phyloP scores from a whole-genome alignment of 345 rosid species.

The Jatropha curcas region DNA sequence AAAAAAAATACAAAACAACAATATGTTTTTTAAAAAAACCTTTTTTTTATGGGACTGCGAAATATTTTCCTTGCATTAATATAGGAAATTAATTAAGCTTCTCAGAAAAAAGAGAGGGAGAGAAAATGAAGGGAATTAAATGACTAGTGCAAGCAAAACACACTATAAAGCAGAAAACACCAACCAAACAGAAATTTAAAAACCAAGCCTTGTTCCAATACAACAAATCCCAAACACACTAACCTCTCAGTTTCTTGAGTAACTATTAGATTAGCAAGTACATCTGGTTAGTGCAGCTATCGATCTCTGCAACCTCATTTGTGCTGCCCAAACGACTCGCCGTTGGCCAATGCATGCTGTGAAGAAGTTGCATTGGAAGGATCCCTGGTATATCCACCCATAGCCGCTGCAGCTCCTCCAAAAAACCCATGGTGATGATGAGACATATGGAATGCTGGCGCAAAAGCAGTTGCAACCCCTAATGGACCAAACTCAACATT shows the following conservation, averaged over 20 bases:
- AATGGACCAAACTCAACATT: slow-evolving; percentile 38
- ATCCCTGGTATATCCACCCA: slow-evolving; percentile 43
- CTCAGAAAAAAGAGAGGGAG: too few species aligned
- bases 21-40: too few species aligned
- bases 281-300: slow-evolving; percentile 4
- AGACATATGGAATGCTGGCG: slow-evolving; percentile 44
- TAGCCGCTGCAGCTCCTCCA: slow-evolving; percentile 28
- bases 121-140: too few species aligned
- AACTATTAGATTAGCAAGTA: background rate
- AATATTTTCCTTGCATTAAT: too few species aligned
- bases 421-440: slow-evolving; percentile 50
- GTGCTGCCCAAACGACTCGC: slow-evolving; percentile 26
- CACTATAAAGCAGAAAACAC: too few species aligned
- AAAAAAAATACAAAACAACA: too few species aligned
- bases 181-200: background rate
- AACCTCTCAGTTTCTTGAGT: slow-evolving; percentile 8
- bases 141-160: too few species aligned
- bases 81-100: too few species aligned
- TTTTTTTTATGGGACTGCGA: too few species aligned
- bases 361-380: slow-evolving; percentile 28
- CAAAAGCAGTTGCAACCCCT: slow-evolving; percentile 37
- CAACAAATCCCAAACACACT: background rate
- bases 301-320: slow-evolving; percentile 20
- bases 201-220: background rate
- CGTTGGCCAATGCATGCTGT: slow-evolving; percentile 21